Evolutionary conservation across 176 grass and related monocot species (phyloP).

Genomic region (Raddia guianensis): DNA sequence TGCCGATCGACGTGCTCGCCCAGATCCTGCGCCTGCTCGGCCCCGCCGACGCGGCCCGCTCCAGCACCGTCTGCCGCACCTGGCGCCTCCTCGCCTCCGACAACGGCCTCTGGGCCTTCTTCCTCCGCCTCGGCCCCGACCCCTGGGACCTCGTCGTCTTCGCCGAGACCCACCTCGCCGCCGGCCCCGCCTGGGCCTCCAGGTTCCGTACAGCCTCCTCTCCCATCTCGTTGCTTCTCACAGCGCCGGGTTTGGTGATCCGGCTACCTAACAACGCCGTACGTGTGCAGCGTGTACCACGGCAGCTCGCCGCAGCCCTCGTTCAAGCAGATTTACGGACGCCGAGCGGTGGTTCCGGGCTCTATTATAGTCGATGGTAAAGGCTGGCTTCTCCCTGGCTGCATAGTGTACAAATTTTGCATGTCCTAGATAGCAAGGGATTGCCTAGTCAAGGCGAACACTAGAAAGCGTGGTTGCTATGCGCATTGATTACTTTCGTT

Average conservation of each 20-base stretch:
- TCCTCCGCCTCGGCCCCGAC: constrained; percentile 65
- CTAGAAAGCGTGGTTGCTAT: not conserved
- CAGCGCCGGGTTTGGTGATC: not conserved
- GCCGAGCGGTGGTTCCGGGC: constrained; percentile 59
- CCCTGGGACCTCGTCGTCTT: constrained; percentile 82
- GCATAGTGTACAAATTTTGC: not conserved
- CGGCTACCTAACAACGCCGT: constrained; percentile 14
- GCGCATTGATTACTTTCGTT: not conserved
- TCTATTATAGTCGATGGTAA: constrained; percentile 91
- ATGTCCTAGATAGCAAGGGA: not conserved
- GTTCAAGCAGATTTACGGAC: constrained; percentile 73
- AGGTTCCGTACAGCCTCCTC: constrained; percentile 34
- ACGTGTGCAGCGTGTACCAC: constrained; percentile 54
- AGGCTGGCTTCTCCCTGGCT: not conserved
- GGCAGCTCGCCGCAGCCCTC: constrained; percentile 50
- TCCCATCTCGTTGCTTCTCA: not conserved
- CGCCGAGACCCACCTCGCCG: constrained; percentile 76
- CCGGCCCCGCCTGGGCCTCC: constrained; percentile 35
- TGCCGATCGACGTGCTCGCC: constrained; percentile 74
- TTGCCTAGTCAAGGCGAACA: not conserved
- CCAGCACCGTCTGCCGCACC: constrained; percentile 55
- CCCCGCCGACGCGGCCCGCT: constrained; percentile 61
- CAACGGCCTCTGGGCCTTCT: constrained; percentile 81
- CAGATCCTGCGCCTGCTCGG: constrained; percentile 81
- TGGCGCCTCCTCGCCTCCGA: constrained; percentile 72